Conservation (phyloP, 2,329 filamentous ascomycete species). For the Sodiomyces alkalinus region DNA sequence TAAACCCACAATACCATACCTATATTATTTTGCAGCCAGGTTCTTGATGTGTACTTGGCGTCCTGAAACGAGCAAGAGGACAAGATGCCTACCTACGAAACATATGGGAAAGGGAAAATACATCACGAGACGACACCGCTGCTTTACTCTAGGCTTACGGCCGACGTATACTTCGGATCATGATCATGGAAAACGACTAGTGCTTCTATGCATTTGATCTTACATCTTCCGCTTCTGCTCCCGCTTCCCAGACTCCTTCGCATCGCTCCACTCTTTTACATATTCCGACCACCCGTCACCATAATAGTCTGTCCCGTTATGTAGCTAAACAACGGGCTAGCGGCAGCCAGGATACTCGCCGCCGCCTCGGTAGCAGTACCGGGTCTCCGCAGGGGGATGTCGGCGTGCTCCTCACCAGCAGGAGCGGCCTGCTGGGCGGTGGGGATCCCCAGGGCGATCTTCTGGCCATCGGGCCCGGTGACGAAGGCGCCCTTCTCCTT, state of each 20-base stretch:
- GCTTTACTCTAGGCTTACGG: too few species aligned
- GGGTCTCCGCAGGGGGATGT: constrained; percentile 66
- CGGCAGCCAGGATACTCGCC: constrained; percentile 59
- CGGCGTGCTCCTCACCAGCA: constrained; percentile 32
- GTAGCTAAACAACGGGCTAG: constrained; percentile 71
- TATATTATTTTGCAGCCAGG: too few species aligned
- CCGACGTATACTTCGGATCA: too few species aligned
- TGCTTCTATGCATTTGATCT: background rate
- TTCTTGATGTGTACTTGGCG: too few species aligned
- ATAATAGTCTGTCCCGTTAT: constrained; percentile 77
- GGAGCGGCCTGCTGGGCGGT: constrained; percentile 32
- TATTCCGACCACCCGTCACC: constrained; percentile 63
- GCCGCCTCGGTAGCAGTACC: constrained; percentile 73
- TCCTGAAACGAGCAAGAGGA: too few species aligned
- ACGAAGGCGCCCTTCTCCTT: constrained; percentile 77
- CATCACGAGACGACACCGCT: too few species aligned
- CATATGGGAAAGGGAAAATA: too few species aligned
- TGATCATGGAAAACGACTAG: too few species aligned
- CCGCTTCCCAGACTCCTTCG: too few species aligned
- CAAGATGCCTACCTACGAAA: too few species aligned
- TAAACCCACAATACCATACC: too few species aligned
- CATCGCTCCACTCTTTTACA: constrained; percentile 26
- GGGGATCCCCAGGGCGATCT: constrained; percentile 62
- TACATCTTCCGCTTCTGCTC: too few species aligned
- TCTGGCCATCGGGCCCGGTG: constrained; percentile 58